Base-by-base conservation (phyloP, 495 filamentous ascomycete genomes). In the Cladorrhinum samala region DNA sequence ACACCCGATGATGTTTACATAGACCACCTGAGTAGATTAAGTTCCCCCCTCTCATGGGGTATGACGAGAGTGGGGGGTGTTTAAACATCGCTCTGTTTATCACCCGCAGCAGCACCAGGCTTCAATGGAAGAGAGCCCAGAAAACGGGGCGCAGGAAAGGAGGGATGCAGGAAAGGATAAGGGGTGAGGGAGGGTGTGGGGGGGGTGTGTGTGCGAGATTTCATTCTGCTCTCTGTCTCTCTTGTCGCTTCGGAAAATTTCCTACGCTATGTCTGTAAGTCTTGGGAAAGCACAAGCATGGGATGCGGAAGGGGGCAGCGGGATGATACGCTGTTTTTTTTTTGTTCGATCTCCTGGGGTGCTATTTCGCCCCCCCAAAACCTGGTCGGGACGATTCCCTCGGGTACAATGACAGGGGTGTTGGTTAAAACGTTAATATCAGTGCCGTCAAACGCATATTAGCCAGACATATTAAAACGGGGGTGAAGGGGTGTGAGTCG, bases 381-480 rank as follows among this genome's bases (percentile, higher is more conserved):
- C 58, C 63, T 50, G 60, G 60, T 61, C 41, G 44, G 52, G 55
- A 50, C 21, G 54, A 16, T 45, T 30, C 30, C 44, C 40, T 5
- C 11, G 27, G 6, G 39, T 57, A 53, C 48, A 52, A n/a, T 46
- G 19, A 25, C 18, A 23, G 42, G 23, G 21, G 20, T 9, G 54
- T 23, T 23, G 23, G 53, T 25, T 46, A 6, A 39, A 44, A 41
- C 14, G 13, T 45, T 46, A 63, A 60, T 60, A 27, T 61, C 50
- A 41, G 33, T 60, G 45, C 45, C 60, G 50, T 38, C 37, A 19
- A 9, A 18, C 45, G 52, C 55, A 59, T 59, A 61, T 61, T 60
- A 61, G 37, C 58, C 60, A 61, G 49, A 50, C 17, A 59, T 59
- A 57, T 53, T 60, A 57, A 56, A 53, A 40, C 44, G 42, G 40